These are phyloP conservation scores for Dendrobium catenatum DNA, from an alignment of 106 monocot genomes.

Conservation along the genomic window DNA sequence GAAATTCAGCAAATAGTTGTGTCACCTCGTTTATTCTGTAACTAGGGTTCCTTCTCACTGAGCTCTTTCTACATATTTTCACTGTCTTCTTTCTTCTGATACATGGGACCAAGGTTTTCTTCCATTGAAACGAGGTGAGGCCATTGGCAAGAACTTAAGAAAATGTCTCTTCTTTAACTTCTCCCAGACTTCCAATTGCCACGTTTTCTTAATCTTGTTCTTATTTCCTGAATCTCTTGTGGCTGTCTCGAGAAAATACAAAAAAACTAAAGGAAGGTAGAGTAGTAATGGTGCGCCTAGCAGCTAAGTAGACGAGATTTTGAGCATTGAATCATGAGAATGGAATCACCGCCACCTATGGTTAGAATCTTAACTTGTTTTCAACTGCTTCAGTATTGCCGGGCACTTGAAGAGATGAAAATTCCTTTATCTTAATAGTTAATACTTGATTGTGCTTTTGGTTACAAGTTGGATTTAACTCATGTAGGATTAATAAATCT, in stretches of 20 bases:
- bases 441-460: too few species aligned
- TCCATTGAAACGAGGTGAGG: background rate
- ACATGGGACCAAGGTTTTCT: background rate
- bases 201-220: background rate
- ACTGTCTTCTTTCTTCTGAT: background rate
- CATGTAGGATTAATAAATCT: too few species aligned
- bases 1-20: too few species aligned
- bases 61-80: background rate
- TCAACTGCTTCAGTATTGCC: constrained; percentile 65
- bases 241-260: background rate
- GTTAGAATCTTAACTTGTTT: constrained; percentile 76
- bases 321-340: constrained; percentile 80
- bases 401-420: constrained; percentile 24
- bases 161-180: background rate
- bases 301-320: constrained; percentile 70
- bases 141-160: background rate
- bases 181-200: background rate
- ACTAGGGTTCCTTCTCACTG: background rate
- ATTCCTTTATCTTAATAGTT: too few species aligned
- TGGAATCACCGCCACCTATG: constrained; percentile 45
- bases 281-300: constrained; percentile 87
- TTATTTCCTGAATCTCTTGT: background rate
- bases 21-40: constrained; percentile 83
- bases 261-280: constrained; percentile 9
- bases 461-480: too few species aligned